A percentile compares a stretch with the other conserved stretches of the same genome.
phyloP scores from a whole-genome alignment of 2,329 filamentous ascomycete species.

The Teratosphaeria nubilosa region DNA sequence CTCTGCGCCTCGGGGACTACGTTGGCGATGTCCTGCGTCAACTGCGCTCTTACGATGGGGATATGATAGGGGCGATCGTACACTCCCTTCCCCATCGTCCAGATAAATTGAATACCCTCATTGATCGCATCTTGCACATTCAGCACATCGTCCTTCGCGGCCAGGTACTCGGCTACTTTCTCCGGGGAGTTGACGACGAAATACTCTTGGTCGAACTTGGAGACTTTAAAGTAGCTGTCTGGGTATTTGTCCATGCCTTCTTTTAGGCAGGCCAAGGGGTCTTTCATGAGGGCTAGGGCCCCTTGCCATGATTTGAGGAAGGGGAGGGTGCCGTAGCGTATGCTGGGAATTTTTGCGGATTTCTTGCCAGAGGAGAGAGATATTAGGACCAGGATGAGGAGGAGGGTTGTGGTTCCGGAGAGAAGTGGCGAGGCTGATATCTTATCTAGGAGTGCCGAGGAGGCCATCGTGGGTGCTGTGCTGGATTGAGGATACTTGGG shows the following conservation, averaged over 20 bases:
- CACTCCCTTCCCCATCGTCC: slow-evolving; percentile 1
- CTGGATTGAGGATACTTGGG: no score
- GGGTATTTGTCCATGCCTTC: slow-evolving; percentile 2
- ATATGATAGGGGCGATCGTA: slow-evolving; percentile 3
- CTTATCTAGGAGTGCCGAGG: not conserved
- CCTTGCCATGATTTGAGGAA: slow-evolving; percentile 1
- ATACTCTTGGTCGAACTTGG: not conserved
- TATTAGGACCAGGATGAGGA: not conserved
- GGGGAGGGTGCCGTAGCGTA: slow-evolving; percentile 1
- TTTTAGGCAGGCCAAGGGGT: not conserved
- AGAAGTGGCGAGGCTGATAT: not conserved
- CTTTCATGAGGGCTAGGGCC: not conserved
- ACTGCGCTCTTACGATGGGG: not conserved
- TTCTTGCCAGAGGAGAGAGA: not conserved
- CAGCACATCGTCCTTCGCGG: not conserved
- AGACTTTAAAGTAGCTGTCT: not conserved
- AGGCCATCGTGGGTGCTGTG: not conserved
- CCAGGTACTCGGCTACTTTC: slow-evolving; percentile 2
- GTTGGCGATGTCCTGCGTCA: slow-evolving; percentile 1
- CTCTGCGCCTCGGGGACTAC: not conserved
- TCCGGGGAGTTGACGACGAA: not conserved
- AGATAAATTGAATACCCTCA: slow-evolving; percentile 2
- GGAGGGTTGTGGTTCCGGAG: not conserved
- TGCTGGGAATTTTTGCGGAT: not conserved
- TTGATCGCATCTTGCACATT: slow-evolving; percentile 4